phyloP scores from a whole-genome alignment of 2,329 filamentous ascomycete genomes.

The Whalleya microplaca region DNA sequence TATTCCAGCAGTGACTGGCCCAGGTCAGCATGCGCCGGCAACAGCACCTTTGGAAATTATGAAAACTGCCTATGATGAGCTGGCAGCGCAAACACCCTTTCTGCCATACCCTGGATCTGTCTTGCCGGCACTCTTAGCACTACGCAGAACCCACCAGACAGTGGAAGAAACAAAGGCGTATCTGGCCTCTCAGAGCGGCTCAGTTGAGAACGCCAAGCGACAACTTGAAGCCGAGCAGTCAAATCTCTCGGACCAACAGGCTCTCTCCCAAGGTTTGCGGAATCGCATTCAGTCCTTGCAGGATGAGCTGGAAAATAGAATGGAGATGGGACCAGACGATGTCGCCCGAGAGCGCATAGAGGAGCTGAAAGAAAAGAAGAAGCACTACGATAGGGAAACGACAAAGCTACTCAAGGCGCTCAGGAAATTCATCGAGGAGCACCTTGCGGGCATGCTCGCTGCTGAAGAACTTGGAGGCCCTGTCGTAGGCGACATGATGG shows the following conservation, averaged over 20 bases:
- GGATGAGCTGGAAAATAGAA: conserved; percentile 58
- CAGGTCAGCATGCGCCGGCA: conserved; percentile 24
- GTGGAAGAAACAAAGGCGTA: conserved; percentile 67
- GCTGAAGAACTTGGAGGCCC: conserved; percentile 84
- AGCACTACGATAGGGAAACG: conserved; percentile 63
- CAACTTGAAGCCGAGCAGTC: conserved; percentile 55
- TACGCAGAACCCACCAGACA: conserved; percentile 68
- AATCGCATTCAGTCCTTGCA: conserved; percentile 63
- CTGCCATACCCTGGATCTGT: conserved; percentile 70
- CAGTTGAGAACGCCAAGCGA: conserved; percentile 48
- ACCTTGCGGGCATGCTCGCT: conserved; percentile 75
- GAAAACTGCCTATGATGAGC: conserved; percentile 66
- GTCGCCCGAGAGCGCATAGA: conserved; percentile 65
- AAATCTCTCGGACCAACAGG: conserved; percentile 57
- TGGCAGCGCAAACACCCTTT: conserved; percentile 65
- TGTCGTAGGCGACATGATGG: conserved; percentile 74
- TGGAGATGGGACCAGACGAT: conserved; percentile 63
- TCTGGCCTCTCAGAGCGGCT: conserved; percentile 49
- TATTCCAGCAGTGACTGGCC: conserved; percentile 13
- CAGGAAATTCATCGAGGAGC: conserved; percentile 70
- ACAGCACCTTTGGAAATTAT: conserved; percentile 52
- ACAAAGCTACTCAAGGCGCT: conserved; percentile 65
- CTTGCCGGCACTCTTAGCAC: conserved; percentile 71
- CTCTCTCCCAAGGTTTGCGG: conserved; percentile 55
- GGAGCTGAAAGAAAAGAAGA: conserved; percentile 62